Evolutionary conservation across 2,329 filamentous ascomycete species (phyloP).

Genomic region (Davidsoniella neocaledoniae): DNA sequence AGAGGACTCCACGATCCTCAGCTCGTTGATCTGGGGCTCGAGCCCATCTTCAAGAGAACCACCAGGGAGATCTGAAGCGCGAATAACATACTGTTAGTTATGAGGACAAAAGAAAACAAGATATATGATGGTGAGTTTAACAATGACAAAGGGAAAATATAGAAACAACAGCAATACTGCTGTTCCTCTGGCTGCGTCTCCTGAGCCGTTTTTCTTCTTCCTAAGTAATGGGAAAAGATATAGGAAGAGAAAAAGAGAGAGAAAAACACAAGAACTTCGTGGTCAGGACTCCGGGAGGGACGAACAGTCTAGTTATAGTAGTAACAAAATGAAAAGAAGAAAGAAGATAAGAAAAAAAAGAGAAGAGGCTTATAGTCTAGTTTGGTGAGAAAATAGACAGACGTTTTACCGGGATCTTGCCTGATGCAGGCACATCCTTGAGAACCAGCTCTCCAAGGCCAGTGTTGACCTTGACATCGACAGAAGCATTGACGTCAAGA

Average conservation of each 20-base stretch:
- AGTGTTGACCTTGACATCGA: conserved; percentile 70
- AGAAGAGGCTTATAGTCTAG: neutral
- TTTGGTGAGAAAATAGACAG: conserved; percentile 41
- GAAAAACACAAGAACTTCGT: conserved; percentile 30
- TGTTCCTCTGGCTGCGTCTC: neutral
- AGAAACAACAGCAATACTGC: neutral
- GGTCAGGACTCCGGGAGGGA: conserved; percentile 26
- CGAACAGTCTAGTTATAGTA: conserved; percentile 3
- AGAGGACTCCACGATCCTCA: conserved; percentile 59
- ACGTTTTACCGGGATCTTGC: conserved; percentile 84
- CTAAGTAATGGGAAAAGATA: neutral
- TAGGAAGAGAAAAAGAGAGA: conserved; percentile 3
- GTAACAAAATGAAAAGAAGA: conserved; percentile 2
- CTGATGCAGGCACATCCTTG: conserved; percentile 70
- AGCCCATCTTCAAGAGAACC: conserved; percentile 28
- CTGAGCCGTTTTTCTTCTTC: neutral
- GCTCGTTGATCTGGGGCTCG: conserved; percentile 48
- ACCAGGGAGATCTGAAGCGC: conserved; percentile 13
- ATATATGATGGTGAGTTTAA: conserved; percentile 6
- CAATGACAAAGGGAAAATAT: conserved; percentile 1
- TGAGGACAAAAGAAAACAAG: conserved; percentile 1
- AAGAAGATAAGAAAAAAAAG: conserved; percentile 6
- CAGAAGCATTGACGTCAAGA: conserved; percentile 58
- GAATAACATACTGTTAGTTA: neutral
- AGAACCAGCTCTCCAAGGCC: conserved; percentile 66